Conservation (phyloP, 306 rosid genomes). For the Morella rubra region DNA sequence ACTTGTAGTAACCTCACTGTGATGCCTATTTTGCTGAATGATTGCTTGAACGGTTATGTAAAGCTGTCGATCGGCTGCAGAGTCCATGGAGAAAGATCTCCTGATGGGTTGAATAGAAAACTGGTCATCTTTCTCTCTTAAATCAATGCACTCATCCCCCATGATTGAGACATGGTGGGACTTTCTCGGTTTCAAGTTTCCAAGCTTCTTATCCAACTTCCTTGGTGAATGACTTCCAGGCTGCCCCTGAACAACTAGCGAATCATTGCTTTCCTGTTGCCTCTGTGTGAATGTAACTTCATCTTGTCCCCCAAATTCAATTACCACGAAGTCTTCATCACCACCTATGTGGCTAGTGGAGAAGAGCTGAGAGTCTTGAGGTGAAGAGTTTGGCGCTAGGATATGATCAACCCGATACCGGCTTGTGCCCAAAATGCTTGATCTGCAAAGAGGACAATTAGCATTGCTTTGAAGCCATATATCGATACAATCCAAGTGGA, state of each 20-base stretch:
- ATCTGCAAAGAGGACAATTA: slow-evolving; percentile 68
- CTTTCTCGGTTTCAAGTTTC: slow-evolving; percentile 39
- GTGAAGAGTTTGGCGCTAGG: slow-evolving; percentile 81
- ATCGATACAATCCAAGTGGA: slow-evolving; percentile 69
- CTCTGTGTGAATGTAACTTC: slow-evolving; percentile 30
- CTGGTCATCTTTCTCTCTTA: slow-evolving; percentile 53
- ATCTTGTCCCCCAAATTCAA: slow-evolving; percentile 54
- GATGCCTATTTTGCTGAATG: slow-evolving; percentile 23
- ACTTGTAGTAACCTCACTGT: slow-evolving; percentile 33
- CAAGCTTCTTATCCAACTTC: slow-evolving; percentile 34
- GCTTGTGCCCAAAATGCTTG: slow-evolving; percentile 45
- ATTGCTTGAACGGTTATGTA: slow-evolving; percentile 48
- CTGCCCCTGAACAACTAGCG: slow-evolving; percentile 27
- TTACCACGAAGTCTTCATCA: slow-evolving; percentile 75
- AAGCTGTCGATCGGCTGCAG: slow-evolving; percentile 54
- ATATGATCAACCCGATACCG: slow-evolving; percentile 35
- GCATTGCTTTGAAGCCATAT: slow-evolving; percentile 64
- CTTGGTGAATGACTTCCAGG: slow-evolving; percentile 35
- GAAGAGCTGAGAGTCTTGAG: slow-evolving; percentile 56
- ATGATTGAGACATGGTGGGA: slow-evolving; percentile 51
- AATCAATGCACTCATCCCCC: slow-evolving; percentile 77
- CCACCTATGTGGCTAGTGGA: slow-evolving; percentile 45
- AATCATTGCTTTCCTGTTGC: slow-evolving; percentile 38
- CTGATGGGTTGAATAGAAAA: slow-evolving; percentile 57
- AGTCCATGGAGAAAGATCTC: slow-evolving; percentile 76